Evolutionary conservation across 2,329 filamentous ascomycete genomes (phyloP), one percentile per base, ranked within the genome.

Genomic region (Xylaria sp.): DNA sequence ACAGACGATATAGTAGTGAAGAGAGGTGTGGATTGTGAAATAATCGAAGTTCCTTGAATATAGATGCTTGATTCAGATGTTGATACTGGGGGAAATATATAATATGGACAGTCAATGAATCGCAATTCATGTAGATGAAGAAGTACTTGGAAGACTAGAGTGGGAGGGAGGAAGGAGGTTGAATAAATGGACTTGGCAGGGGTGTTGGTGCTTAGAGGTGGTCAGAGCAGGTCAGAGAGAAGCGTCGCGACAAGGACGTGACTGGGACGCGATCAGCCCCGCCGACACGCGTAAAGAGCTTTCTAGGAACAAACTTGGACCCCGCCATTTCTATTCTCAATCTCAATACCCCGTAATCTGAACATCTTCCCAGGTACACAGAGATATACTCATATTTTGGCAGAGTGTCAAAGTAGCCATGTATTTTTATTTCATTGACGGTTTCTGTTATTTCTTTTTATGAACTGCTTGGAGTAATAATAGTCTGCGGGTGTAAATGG

Each of bases 211-310:
- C 53, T 59, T 5, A 31, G 28, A 31, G 28, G 28, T 31, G 38
- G 52, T 42, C n/a, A n/a, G n/a, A n/a, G n/a, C n/a, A n/a, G n/a
- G n/a, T n/a, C n/a, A n/a, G n/a, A n/a, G n/a, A n/a, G n/a, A n/a
- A n/a, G n/a, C n/a, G 49, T 53, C 57, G 61, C 57, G 58, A 58
- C 58, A 42, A n/a, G 54, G 57, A 60, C 51, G 61, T 56, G 57
- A 40, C 57, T 33, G 40, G 56, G 42, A 62, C 55, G 59, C 59
- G 37, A 43, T 12, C 33, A 43, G 40, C 58, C 63, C 59, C 59
- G 51, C 63, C 19, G 31, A 52, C n/a, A 33, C 40, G 17, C 28
- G 33, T 50, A 23, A 49, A 56, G 40, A 54, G 51, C 35, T 43
- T 54, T 28, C 7, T 15, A 25, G 5, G 12, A 43, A 31, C 28